A percentile compares a stretch with the other conserved stretches of the same genome.
These are phyloP conservation scores for Leishmania tropica DNA, from an alignment of 208 protist genomes.

Conservation along the genomic window DNA sequence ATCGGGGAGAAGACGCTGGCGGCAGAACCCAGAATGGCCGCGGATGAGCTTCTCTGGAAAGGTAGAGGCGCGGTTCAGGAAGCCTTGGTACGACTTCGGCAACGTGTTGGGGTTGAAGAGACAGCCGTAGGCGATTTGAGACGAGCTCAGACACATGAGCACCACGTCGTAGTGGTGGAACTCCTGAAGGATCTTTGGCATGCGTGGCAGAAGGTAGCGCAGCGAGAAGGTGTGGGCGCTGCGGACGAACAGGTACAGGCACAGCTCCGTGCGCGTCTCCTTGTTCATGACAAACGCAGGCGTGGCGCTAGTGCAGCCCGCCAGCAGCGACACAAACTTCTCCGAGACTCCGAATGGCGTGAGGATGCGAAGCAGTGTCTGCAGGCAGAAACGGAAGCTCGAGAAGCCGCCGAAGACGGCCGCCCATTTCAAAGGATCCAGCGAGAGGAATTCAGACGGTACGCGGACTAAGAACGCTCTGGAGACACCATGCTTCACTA, in stretches of 20 bases:
- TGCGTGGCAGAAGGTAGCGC: conserved; percentile 57
- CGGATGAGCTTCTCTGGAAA: conserved; percentile 67
- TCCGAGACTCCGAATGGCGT: conserved; percentile 35
- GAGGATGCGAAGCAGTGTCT: conserved; percentile 39
- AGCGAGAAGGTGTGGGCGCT: conserved; percentile 67
- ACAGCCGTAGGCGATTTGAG: conserved; percentile 79
- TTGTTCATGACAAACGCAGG: conserved; percentile 80
- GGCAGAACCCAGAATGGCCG: conserved; percentile 61
- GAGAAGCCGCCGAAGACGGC: conserved; percentile 71
- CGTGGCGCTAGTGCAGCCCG: conserved; percentile 67
- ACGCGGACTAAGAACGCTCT: conserved; percentile 35
- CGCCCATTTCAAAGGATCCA: conserved; percentile 83
- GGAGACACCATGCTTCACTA: conserved; percentile 55
- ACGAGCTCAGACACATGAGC: conserved; percentile 75
- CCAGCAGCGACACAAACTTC: conserved; percentile 46
- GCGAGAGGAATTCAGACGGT: conserved; percentile 65
- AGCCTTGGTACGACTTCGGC: conserved; percentile 73
- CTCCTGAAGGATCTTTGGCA: conserved; percentile 47
- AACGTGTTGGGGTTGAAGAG: conserved; percentile 78
- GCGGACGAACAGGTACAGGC: conserved; percentile 80
- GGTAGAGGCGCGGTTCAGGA: conserved; percentile 66
- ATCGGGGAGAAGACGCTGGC: conserved; percentile 64
- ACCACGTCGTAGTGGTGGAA: conserved; percentile 86
- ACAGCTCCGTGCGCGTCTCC: conserved; percentile 72
- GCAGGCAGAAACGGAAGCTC: conserved; percentile 65